Percentiles rank a stretch among this genome's conserved stretches.
Conservation (phyloP, 805 yeast species). For the Kluyveromyces nonfermentans region DNA sequence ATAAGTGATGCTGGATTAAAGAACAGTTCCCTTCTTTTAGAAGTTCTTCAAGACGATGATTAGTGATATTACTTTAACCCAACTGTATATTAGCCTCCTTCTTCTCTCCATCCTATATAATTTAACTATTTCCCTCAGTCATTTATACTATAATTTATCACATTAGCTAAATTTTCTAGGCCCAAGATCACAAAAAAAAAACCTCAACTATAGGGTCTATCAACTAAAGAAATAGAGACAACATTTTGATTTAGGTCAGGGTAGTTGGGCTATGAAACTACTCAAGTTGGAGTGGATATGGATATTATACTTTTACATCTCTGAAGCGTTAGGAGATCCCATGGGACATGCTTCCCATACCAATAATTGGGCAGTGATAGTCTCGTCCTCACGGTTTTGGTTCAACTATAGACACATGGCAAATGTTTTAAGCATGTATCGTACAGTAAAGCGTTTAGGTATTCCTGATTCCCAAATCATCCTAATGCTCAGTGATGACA, state of each 20-base stretch:
- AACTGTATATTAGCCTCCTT: background rate
- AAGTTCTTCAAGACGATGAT: constrained; percentile 29
- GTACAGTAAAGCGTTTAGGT: constrained; percentile 92
- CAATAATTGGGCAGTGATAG: constrained; percentile 75
- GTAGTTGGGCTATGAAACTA: background rate
- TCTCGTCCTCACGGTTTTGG: constrained; percentile 96
- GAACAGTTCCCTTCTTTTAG: constrained; percentile 74
- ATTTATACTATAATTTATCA: background rate
- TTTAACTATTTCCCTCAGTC: background rate
- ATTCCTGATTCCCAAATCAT: constrained; percentile 97
- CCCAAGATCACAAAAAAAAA: background rate
- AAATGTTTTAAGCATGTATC: constrained; percentile 83
- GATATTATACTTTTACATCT: background rate
- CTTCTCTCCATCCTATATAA: background rate
- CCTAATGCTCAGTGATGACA: constrained; percentile 91
- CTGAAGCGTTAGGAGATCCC: constrained; percentile 1
- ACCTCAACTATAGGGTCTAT: too few relatives aligned
- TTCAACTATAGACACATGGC: constrained; percentile 98
- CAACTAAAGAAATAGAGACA: background rate
- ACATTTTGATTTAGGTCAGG: background rate
- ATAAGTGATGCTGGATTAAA: constrained; percentile 69
- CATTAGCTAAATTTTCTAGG: too few relatives aligned
- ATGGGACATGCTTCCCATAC: constrained; percentile 35
- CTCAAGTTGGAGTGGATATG: background rate
- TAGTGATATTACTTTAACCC: too few relatives aligned